Evolutionary conservation across 1,284 basidiomycete species (phyloP).

Genomic region (Ustilago cynodontis): DNA sequence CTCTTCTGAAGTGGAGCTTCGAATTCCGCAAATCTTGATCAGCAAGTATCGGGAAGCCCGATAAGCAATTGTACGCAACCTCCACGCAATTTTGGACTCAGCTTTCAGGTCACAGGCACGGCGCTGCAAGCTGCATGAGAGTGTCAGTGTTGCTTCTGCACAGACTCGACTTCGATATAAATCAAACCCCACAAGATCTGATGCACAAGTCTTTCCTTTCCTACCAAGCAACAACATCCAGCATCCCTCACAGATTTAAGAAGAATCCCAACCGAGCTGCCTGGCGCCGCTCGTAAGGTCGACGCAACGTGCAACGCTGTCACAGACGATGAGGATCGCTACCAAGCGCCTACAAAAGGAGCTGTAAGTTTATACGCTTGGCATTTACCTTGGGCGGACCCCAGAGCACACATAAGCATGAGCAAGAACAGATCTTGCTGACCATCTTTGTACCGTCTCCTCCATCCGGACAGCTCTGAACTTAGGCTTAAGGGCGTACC

Average conservation of each 20-base stretch:
- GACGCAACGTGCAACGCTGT: neutral
- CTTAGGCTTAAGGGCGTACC: constrained; percentile 49
- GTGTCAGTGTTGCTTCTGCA: constrained; percentile 11
- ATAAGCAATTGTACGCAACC: constrained; percentile 2
- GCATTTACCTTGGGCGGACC: neutral
- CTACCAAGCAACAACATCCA: neutral
- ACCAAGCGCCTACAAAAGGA: constrained; percentile 54
- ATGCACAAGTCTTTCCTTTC: neutral
- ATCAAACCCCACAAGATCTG: neutral
- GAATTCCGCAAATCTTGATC: constrained; percentile 9
- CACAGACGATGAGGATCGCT: constrained; percentile 47
- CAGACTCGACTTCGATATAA: neutral
- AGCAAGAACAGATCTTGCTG: neutral
- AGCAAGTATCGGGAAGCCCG: neutral
- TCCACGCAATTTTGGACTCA: constrained; percentile 31
- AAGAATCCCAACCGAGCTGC: constrained; percentile 7
- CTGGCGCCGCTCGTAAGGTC: constrained; percentile 1
- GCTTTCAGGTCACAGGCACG: too few species aligned
- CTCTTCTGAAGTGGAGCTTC: constrained; percentile 10
- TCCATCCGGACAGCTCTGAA: constrained; percentile 36
- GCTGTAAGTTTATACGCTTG: constrained; percentile 32
- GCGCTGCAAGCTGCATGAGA: too few species aligned
- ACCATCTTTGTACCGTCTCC: neutral
- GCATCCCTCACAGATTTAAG: neutral
- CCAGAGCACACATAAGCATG: neutral